Percentiles rank a stretch among this genome's conserved stretches.
phyloP scores from a whole-genome alignment of 106 monocot species.

The Alisma plantagoaquatica region DNA sequence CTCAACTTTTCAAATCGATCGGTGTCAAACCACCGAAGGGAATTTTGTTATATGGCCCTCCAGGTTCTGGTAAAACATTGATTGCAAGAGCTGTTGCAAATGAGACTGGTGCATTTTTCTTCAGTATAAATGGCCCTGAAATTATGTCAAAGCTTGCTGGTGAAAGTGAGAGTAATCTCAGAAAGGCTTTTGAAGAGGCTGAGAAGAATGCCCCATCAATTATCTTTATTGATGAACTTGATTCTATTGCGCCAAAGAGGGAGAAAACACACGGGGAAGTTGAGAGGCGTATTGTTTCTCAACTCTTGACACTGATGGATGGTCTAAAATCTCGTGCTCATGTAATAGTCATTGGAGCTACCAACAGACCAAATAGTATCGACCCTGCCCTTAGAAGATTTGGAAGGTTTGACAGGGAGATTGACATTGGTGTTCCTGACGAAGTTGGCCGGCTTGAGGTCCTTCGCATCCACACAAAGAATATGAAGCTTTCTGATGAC shows the following conservation, averaged over 20 bases:
- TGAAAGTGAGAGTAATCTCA: conserved; percentile 87
- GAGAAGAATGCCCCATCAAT: conserved; percentile 93
- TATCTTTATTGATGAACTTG: conserved; percentile 89
- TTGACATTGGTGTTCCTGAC: conserved; percentile 88
- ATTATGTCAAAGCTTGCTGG: conserved; percentile 95
- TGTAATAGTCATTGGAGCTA: conserved; percentile 90
- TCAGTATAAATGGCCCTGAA: conserved; percentile 82
- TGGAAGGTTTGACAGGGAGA: conserved; percentile 86
- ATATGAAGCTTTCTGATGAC: conserved; percentile 87
- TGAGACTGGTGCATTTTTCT: conserved; percentile 89
- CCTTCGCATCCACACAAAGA: conserved; percentile 89
- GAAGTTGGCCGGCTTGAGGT: conserved; percentile 82
- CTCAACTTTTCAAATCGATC: conserved; percentile 88
- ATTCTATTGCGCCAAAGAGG: conserved; percentile 84
- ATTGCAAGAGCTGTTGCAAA: conserved; percentile 83
- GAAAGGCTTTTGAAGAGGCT: conserved; percentile 93
- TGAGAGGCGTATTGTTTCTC: conserved; percentile 84
- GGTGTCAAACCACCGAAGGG: conserved; percentile 92
- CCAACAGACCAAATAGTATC: conserved; percentile 82
- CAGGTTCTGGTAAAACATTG: conserved; percentile 85
- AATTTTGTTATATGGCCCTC: conserved; percentile 77
- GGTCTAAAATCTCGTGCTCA: conserved; percentile 77
- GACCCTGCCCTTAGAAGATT: conserved; percentile 86
- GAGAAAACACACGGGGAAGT: conserved; percentile 91
- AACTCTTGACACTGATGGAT: conserved; percentile 83